Base-by-base conservation (phyloP, 192 early-diverging fungal species). In the Umbelopsis vinacea region DNA sequence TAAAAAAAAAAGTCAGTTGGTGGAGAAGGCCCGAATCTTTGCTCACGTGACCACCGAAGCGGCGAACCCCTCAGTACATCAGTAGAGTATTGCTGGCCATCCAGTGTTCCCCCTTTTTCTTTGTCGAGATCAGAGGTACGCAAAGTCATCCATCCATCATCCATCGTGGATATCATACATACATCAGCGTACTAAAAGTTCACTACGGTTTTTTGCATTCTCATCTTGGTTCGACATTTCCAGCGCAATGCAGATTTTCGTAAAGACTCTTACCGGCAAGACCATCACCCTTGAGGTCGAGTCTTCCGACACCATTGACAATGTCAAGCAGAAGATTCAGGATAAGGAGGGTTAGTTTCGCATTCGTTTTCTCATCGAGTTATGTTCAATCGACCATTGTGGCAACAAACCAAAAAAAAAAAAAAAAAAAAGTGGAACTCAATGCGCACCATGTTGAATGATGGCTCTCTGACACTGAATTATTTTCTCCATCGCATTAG, bases 281-380 rank as follows among this genome's bases (percentile, higher is more conserved):
- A 89, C 88, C 75, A 82, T 89, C 83, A 87, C 88, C 74, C 73
- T 89, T 73, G 87, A 89, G 75, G 88, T 86, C 74, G 87, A 89
- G 80, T 71, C 72, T 68, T 82, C 75, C 37, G 88, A 89, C 76
- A 83, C 73, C 71, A 85, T 89, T 71, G 83, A 81, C 78, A 79
- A 87, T 78, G 88, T 89, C 79, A 89, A 87, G 85, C 82, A 81
- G 75, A 85, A 84, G 80, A 86, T 86, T 76, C 84, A 86, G 72
- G 86, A 86, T 71, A 84, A 84, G 57, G 86, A 86, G 79, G 86
- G 86, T 82, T 73, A 74, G 37, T 24, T 53, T 33, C 53, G 21
- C 45, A 11, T 38, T n/a, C 37, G 10, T 50, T 67, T 19, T 63
- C 33, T 11, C 14, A 33, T 4, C 4, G 17, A 4, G n/a, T n/a